Conservation (phyloP, 129 eudicot genomes). For the Saussurea involucrata region DNA sequence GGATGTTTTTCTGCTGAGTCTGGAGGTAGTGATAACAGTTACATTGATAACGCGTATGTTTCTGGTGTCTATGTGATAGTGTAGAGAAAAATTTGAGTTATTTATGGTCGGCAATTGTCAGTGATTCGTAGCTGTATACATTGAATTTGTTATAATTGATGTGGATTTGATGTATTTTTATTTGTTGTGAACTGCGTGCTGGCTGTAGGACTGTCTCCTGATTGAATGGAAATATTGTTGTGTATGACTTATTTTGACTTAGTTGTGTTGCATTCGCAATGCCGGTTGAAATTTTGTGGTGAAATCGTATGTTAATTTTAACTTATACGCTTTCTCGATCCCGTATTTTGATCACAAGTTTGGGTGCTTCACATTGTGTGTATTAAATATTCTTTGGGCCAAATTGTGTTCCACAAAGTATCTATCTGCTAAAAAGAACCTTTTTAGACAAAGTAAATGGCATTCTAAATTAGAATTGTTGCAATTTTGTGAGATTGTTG, state of each 20-base stretch:
- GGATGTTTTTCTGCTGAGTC: no score
- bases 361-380: neutral
- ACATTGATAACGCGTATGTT: no score
- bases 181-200: neutral
- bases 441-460: neutral
- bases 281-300: neutral
- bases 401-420: neutral
- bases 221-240: neutral
- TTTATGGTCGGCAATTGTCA: neutral
- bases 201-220: neutral
- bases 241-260: neutral
- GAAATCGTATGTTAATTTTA: neutral
- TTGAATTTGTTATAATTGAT: neutral
- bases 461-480: neutral
- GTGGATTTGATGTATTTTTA: neutral
- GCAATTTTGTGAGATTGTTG: neutral
- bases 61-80: neutral
- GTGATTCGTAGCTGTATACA: neutral
- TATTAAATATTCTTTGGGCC: neutral
- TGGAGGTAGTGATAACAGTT: neutral
- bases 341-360: neutral
- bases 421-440: neutral
- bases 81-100: neutral
- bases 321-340: neutral
- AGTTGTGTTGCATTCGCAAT: neutral